Conservation (phyloP, 106 monocot species). For the Dioscorea dumetorum region DNA sequence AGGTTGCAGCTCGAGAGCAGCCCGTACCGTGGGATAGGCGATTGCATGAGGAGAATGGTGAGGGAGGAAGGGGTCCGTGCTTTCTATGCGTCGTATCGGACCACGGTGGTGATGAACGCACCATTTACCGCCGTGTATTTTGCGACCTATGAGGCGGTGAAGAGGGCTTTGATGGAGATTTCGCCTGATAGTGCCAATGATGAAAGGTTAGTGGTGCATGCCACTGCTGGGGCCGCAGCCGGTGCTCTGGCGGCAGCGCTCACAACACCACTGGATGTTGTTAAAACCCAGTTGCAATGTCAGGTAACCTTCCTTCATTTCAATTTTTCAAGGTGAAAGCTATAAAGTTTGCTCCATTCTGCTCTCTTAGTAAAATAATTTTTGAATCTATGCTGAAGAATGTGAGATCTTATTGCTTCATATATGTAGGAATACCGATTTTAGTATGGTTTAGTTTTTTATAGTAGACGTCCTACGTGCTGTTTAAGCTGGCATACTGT, state of each 20-base stretch:
- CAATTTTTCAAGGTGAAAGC: background rate
- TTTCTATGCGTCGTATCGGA: slow-evolving; percentile 74
- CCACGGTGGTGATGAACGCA: slow-evolving; percentile 94
- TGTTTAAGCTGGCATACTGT: too few species aligned
- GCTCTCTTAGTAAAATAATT: background rate
- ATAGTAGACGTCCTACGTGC: too few species aligned
- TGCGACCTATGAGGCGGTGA: slow-evolving; percentile 87
- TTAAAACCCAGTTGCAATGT: slow-evolving; percentile 91
- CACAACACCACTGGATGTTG: slow-evolving; percentile 87
- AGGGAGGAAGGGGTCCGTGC: slow-evolving; percentile 75
- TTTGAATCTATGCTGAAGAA: background rate
- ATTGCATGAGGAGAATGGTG: slow-evolving; percentile 62
- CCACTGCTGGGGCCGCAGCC: slow-evolving; percentile 79
- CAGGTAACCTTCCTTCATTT: slow-evolving; percentile 34
- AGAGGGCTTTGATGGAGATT: slow-evolving; percentile 48
- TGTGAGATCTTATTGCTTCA: background rate
- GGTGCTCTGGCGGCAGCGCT: slow-evolving; percentile 74
- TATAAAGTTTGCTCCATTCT: background rate
- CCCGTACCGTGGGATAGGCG: slow-evolving; percentile 69
- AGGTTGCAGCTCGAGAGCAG: slow-evolving; percentile 74
- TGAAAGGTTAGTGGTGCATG: slow-evolving; percentile 62
- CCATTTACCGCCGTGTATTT: slow-evolving; percentile 93
- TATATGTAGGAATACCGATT: too few species aligned
- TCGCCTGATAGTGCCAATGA: slow-evolving; percentile 35
- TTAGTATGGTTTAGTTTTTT: too few species aligned